Percentiles rank a stretch among this genome's conserved stretches.
These are phyloP conservation scores for Dichotomopilus funicola DNA, from an alignment of 2,329 filamentous ascomycete genomes.

Conservation along the genomic window DNA sequence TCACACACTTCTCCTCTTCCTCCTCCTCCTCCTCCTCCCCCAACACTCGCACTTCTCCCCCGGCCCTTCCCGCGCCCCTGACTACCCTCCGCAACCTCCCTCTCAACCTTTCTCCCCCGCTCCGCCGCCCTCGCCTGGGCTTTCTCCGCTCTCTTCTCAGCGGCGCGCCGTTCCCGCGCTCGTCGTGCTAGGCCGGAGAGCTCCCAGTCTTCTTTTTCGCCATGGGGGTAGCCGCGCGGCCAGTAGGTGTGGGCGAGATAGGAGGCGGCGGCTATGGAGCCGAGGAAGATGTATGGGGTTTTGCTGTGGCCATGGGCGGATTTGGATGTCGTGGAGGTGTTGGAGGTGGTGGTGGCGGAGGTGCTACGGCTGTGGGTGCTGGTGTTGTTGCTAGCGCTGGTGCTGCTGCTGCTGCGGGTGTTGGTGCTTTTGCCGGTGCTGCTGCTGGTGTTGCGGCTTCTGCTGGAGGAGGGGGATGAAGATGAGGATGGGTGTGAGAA, in stretches of 20 bases:
- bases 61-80: not conserved
- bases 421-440: not conserved
- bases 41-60: too few species aligned
- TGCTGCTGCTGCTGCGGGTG: not conserved
- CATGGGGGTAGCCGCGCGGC: constrained; percentile 34
- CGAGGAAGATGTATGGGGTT: constrained; percentile 34
- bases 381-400: not conserved
- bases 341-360: not conserved
- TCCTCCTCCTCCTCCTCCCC: too few species aligned
- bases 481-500: constrained; percentile 11
- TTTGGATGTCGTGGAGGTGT: constrained; percentile 4
- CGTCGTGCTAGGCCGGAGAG: constrained; percentile 6
- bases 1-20: too few species aligned
- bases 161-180: constrained; percentile 7
- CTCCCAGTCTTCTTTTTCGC: constrained; percentile 35
- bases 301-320: constrained; percentile 22
- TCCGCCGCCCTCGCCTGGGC: not conserved
- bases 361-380: not conserved
- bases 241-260: constrained; percentile 33
- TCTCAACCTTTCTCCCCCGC: not conserved
- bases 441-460: not conserved
- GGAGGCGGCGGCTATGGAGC: constrained; percentile 33
- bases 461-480: not conserved
- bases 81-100: not conserved
- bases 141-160: constrained; percentile 14